These are phyloP conservation scores for Angomonas deanei DNA, from an alignment of 208 protist species.

Conservation along the genomic window DNA sequence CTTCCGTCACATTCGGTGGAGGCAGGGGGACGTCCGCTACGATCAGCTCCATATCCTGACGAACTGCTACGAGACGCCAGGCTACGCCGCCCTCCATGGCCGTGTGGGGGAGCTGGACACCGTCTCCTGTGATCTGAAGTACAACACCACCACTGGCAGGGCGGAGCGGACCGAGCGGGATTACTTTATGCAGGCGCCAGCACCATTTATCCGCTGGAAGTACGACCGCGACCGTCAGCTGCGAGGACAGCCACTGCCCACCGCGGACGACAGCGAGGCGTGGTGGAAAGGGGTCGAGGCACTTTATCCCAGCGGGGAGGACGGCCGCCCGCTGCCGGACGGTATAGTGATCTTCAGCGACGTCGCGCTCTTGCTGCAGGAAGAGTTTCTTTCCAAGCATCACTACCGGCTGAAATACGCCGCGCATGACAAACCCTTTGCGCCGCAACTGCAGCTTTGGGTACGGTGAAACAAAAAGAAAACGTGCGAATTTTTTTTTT, in stretches of 20 bases:
- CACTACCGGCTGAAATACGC: slow-evolving; percentile 27
- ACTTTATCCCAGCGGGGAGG: slow-evolving; percentile 10
- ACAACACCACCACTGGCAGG: slow-evolving; percentile 23
- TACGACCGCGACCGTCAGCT: slow-evolving; percentile 20
- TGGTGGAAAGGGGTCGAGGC: slow-evolving; percentile 4
- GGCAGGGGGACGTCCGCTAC: slow-evolving; percentile 8
- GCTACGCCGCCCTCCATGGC: slow-evolving; percentile 61
- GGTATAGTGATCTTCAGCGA: slow-evolving; percentile 53
- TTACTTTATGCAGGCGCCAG: slow-evolving; percentile 41
- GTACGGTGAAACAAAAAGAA: too few relatives aligned
- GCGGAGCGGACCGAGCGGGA: slow-evolving; percentile 41
- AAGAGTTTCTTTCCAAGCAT: slow-evolving; percentile 29
- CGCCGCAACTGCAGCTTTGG: not conserved
- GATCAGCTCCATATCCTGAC: slow-evolving; percentile 48
- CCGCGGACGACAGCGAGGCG: not conserved
- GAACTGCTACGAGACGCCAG: slow-evolving; percentile 69
- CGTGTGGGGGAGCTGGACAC: slow-evolving; percentile 44
- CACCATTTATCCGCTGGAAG: slow-evolving; percentile 50
- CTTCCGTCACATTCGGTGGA: not conserved
- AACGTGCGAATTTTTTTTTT: too few relatives aligned
- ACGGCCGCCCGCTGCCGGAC: slow-evolving; percentile 27
- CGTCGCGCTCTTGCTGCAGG: slow-evolving; percentile 19
- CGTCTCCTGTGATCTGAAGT: slow-evolving; percentile 48
- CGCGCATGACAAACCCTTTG: slow-evolving; percentile 32
- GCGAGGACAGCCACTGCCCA: not conserved